Percentiles rank a stretch among this genome's conserved stretches.
These are phyloP conservation scores for Aureobasidium mangrovei DNA, from an alignment of 2,329 filamentous ascomycete species.

Conservation along the genomic window DNA sequence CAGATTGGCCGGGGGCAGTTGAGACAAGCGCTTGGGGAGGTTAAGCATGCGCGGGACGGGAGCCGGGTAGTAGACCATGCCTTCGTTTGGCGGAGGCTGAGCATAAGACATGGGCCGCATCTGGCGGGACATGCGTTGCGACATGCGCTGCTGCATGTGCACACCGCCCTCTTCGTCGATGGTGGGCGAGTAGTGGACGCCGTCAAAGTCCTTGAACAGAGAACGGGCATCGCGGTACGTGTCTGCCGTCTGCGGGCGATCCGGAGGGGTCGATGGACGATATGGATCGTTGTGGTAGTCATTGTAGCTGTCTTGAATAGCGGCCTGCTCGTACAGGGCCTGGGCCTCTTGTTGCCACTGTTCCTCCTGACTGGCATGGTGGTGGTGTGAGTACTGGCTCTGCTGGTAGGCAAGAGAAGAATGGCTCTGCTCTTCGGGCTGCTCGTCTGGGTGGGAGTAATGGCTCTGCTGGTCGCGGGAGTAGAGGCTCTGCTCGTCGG, in stretches of 20 bases:
- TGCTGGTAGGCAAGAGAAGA: neutral
- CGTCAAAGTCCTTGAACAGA: conserved; percentile 74
- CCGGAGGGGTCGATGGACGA: conserved; percentile 19
- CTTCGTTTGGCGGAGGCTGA: conserved; percentile 54
- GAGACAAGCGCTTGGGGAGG: conserved; percentile 77
- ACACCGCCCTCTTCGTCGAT: conserved; percentile 20
- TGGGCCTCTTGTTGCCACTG: conserved; percentile 5
- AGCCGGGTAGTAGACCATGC: conserved; percentile 92
- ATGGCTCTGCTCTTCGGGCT: neutral
- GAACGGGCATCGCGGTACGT: conserved; percentile 57
- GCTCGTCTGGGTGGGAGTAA: neutral
- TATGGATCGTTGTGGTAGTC: neutral
- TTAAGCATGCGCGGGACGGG: conserved; percentile 92
- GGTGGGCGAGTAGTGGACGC: conserved; percentile 61
- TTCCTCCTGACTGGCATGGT: conserved; percentile 1
- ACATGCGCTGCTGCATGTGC: neutral
- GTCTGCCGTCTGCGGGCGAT: conserved; percentile 45
- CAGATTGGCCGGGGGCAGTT: conserved; percentile 54
- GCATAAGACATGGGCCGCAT: conserved; percentile 25
- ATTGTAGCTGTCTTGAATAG: conserved; percentile 2
- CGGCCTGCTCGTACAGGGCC: conserved; percentile 1
- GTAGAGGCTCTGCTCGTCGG: conserved; percentile 1
- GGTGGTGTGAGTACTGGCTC: conserved; percentile 1
- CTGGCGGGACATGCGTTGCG: conserved; percentile 14
- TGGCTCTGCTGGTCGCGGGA: neutral